Evolutionary conservation across 179 eudicot species (phyloP).

Genomic region (Beta corolliflora): DNA sequence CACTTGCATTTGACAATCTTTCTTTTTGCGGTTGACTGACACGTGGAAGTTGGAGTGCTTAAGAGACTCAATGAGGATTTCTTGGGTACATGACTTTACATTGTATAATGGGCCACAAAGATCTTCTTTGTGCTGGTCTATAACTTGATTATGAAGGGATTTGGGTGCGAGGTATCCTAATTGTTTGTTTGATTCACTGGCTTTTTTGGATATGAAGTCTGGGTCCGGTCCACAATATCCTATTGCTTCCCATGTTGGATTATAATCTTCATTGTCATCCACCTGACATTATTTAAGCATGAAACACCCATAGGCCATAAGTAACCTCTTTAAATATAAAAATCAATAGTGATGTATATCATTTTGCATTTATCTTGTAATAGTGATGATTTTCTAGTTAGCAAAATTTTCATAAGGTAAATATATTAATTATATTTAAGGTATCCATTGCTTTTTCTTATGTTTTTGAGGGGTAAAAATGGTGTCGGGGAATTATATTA

Average conservation of each 20-base stretch:
- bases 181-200: neutral
- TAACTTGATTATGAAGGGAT: neutral
- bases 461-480: no score
- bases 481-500: no score
- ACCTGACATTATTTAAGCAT: slow-evolving; percentile 35
- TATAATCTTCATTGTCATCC: slow-evolving; percentile 47
- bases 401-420: no score
- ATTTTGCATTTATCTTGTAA: neutral
- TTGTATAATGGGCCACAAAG: slow-evolving; percentile 50
- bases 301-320: no score
- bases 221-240: slow-evolving; percentile 69
- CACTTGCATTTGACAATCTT: slow-evolving; percentile 19
- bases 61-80: slow-evolving; percentile 30
- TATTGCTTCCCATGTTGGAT: slow-evolving; percentile 62
- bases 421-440: no score
- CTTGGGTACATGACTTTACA: slow-evolving; percentile 29
- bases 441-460: no score
- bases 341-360: slow-evolving; percentile 6
- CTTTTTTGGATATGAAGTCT: slow-evolving; percentile 22
- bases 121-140: slow-evolving; percentile 15
- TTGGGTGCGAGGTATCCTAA: neutral
- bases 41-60: slow-evolving; percentile 36
- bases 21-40: slow-evolving; percentile 23
- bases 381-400: no score
- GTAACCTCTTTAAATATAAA: neutral